A percentile compares a stretch with the other conserved stretches of the same genome.
Conservation (phyloP, 768 basidiomycete genomes). For the Tricholoma flavovirens region DNA sequence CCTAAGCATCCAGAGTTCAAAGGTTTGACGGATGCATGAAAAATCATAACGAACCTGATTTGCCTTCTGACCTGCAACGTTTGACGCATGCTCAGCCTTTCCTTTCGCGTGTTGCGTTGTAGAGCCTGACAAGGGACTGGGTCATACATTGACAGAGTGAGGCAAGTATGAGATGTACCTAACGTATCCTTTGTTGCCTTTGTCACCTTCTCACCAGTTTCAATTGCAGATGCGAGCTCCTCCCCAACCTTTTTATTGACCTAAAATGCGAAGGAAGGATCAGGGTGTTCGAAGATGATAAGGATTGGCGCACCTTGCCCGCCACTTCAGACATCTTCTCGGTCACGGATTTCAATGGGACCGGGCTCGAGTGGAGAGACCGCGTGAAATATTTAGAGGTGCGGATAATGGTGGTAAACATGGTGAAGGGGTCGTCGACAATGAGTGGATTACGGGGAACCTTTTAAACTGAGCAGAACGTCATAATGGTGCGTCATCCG, state of each 20-base stretch:
- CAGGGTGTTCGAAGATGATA: background rate
- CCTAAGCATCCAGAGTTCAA: slow-evolving; percentile 17
- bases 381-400: slow-evolving; percentile 1
- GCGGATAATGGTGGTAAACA: slow-evolving; percentile 13
- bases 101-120: slow-evolving; percentile 27
- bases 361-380: slow-evolving; percentile 30
- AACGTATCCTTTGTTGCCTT: slow-evolving; percentile 36
- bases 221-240: slow-evolving; percentile 41
- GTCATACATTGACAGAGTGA: background rate
- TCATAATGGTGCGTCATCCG: too few relatives aligned
- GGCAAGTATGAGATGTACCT: slow-evolving; percentile 21
- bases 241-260: slow-evolving; percentile 41
- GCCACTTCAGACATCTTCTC: slow-evolving; percentile 43
- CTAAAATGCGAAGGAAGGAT: slow-evolving; percentile 16
- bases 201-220: slow-evolving; percentile 39
- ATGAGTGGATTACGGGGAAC: background rate
- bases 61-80: slow-evolving; percentile 29
- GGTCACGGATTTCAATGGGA: slow-evolving; percentile 32
- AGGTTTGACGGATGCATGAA: too few relatives aligned
- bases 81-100: slow-evolving; percentile 30
- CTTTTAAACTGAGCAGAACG: background rate
- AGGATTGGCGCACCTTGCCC: slow-evolving; percentile 28
- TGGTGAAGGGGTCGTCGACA: background rate
- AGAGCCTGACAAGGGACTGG: slow-evolving; percentile 21
- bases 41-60: slow-evolving; percentile 27